Evolutionary conservation across 768 basidiomycete species (phyloP).

Genomic region (Lactarius sanguifluus): DNA sequence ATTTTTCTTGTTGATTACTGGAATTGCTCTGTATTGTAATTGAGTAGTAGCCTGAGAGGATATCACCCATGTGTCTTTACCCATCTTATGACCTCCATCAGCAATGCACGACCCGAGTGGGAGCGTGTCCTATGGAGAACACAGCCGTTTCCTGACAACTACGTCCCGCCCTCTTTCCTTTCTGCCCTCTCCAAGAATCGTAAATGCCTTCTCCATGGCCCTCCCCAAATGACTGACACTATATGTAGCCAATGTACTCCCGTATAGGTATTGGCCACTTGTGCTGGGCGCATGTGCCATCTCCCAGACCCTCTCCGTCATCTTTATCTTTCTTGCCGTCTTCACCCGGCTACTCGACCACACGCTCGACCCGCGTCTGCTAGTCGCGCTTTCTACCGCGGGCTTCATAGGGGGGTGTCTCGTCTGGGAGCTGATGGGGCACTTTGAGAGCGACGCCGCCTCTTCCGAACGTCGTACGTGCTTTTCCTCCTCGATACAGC

Average conservation of each 20-base stretch:
- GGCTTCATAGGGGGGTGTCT: constrained; percentile 62
- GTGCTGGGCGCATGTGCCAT: constrained; percentile 71
- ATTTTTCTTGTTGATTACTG: not conserved
- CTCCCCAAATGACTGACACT: constrained; percentile 14
- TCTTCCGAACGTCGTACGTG: constrained; percentile 23
- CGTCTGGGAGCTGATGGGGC: constrained; percentile 58
- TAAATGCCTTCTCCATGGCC: constrained; percentile 34
- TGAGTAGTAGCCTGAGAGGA: not conserved
- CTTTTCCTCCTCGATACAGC: not conserved
- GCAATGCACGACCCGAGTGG: constrained; percentile 43
- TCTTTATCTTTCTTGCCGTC: constrained; percentile 77
- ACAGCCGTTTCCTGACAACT: constrained; percentile 79
- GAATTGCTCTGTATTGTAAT: constrained; percentile 15
- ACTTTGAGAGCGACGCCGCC: constrained; percentile 38
- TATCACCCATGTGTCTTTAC: not conserved
- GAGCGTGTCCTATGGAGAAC: constrained; percentile 77
- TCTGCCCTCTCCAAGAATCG: constrained; percentile 77
- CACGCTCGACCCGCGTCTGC: constrained; percentile 62
- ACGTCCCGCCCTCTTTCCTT: constrained; percentile 78
- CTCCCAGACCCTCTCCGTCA: constrained; percentile 79
- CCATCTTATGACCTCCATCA: constrained; percentile 30
- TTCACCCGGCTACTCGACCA: constrained; percentile 71
- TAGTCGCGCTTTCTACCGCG: constrained; percentile 63
- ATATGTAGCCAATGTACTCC: constrained; percentile 69
- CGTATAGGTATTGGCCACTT: constrained; percentile 73